A percentile compares a stretch with the other conserved stretches of the same genome.
These are phyloP conservation scores for Fusarium nodosum DNA, from an alignment of 2,329 filamentous ascomycete species.

Conservation along the genomic window DNA sequence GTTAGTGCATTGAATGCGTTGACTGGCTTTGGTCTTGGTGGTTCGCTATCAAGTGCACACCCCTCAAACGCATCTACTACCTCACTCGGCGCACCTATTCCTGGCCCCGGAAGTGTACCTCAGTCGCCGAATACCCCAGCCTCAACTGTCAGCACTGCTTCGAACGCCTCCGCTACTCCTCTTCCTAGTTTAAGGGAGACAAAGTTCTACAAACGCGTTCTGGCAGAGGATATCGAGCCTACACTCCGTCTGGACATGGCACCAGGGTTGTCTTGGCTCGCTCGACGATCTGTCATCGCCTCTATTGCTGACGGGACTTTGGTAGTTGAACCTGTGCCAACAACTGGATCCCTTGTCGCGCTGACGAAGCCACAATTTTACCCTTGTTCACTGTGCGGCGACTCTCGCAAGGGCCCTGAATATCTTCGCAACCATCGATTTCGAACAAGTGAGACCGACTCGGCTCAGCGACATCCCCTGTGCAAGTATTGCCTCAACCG, in stretches of 20 bases:
- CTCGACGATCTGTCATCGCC: constrained; percentile 84
- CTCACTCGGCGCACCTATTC: constrained; percentile 66
- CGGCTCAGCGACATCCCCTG: constrained; percentile 88
- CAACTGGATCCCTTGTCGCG: constrained; percentile 64
- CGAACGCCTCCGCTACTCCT: constrained; percentile 53
- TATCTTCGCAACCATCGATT: constrained; percentile 89
- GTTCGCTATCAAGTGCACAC: constrained; percentile 61
- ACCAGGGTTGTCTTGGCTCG: constrained; percentile 93
- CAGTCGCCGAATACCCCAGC: constrained; percentile 71
- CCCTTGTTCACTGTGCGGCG: constrained; percentile 90
- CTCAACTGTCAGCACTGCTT: constrained; percentile 63
- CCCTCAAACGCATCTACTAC: constrained; percentile 72
- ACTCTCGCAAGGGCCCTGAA: constrained; percentile 76
- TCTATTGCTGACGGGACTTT: constrained; percentile 88
- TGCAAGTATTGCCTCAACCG: constrained; percentile 89
- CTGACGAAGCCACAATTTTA: constrained; percentile 68
- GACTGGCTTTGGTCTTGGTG: constrained; percentile 59
- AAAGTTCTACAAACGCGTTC: constrained; percentile 91
- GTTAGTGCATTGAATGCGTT: constrained; percentile 65
- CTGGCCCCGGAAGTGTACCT: constrained; percentile 66
- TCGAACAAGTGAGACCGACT: constrained; percentile 86
- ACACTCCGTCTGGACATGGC: constrained; percentile 90
- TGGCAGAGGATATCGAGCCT: constrained; percentile 94
- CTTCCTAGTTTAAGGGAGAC: constrained; percentile 84
- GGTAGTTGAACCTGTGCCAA: constrained; percentile 88